Percentiles rank a stretch among this genome's conserved stretches.
Conservation (phyloP, 306 rosid species). For the Lotus japonicus region DNA sequence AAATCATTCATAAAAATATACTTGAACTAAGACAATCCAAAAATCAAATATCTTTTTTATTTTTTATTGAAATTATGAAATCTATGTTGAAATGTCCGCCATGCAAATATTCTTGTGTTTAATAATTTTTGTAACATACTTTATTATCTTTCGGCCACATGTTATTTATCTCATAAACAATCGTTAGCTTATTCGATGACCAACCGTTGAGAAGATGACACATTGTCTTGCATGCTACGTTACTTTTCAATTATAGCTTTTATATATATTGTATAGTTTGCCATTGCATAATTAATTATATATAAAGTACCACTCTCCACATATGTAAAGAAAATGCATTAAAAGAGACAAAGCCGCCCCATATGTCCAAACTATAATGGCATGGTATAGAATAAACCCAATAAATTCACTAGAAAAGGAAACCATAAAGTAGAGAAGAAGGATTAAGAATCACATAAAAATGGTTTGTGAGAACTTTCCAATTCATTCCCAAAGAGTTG, state of each 20-base stretch:
- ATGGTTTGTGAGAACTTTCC: slow-evolving; percentile 3
- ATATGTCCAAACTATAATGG: slow-evolving; percentile 20
- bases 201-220: slow-evolving; percentile 15
- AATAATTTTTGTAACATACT: background rate
- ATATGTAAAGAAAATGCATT: background rate
- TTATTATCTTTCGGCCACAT: background rate
- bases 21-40: too few species aligned
- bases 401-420: slow-evolving; percentile 4
- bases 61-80: too few species aligned
- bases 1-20: too few species aligned
- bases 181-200: background rate
- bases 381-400: background rate
- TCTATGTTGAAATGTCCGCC: too few species aligned
- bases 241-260: background rate
- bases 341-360: slow-evolving; percentile 35
- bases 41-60: too few species aligned
- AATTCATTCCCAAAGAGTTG: slow-evolving; percentile 15
- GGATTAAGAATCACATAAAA: slow-evolving; percentile 16
- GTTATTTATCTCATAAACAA: background rate
- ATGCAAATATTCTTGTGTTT: too few species aligned
- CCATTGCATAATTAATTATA: slow-evolving; percentile 17
- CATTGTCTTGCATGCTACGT: slow-evolving; percentile 21
- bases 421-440: slow-evolving; percentile 14
- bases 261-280: background rate
- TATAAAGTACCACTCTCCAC: background rate